These are phyloP conservation scores for Xylaria telfairii DNA, from an alignment of 495 filamentous ascomycete species.

Conservation along the genomic window DNA sequence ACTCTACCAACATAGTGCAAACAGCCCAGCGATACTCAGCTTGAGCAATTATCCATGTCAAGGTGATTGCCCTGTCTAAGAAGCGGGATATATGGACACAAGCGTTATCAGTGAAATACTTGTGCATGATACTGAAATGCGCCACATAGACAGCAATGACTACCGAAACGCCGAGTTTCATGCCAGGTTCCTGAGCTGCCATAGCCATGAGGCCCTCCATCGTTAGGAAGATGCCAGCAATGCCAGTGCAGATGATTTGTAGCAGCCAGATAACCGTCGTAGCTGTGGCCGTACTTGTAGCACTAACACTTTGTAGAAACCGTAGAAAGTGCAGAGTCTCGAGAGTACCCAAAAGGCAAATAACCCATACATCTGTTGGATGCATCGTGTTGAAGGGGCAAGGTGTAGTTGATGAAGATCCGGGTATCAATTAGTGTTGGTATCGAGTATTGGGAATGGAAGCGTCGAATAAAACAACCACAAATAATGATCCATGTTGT, in stretches of 20 bases:
- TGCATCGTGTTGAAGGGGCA: neutral
- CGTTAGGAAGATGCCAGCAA: neutral
- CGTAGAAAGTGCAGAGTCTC: neutral
- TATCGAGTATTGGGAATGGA: neutral
- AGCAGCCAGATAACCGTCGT: neutral
- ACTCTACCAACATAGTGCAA: neutral
- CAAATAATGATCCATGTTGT: neutral
- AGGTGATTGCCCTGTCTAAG: neutral
- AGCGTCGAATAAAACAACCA: neutral
- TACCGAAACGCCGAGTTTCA: conserved; percentile 2
- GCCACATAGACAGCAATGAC: neutral
- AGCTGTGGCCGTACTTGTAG: neutral
- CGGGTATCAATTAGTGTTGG: neutral
- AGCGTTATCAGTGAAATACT: neutral
- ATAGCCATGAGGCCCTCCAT: conserved; percentile 9
- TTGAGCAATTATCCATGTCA: neutral
- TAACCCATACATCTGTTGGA: conserved; percentile 1
- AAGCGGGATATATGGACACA: neutral
- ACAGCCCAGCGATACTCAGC: conserved; percentile 1
- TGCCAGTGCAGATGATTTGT: neutral
- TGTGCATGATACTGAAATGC: neutral
- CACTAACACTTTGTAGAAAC: neutral
- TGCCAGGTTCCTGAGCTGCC: neutral
- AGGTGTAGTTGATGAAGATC: neutral
- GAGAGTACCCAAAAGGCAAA: neutral